A percentile compares a stretch with the other conserved stretches of the same genome.
These are phyloP conservation scores for Neurospora intermedia DNA, from an alignment of 495 filamentous ascomycete species.

Conservation along the genomic window DNA sequence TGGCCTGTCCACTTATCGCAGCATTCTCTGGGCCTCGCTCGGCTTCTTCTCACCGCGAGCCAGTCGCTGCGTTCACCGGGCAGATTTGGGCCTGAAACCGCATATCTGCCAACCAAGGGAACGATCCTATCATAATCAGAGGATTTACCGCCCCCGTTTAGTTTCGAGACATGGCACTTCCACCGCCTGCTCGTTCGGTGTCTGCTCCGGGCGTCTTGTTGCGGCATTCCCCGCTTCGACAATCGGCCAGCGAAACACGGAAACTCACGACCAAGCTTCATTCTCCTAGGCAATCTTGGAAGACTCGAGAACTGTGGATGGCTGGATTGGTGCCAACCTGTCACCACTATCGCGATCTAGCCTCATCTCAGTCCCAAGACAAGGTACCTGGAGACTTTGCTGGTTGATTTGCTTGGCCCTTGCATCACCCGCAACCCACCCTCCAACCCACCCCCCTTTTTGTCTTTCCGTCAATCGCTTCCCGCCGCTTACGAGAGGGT, in stretches of 20 bases:
- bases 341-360: not conserved
- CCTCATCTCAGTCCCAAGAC: not conserved
- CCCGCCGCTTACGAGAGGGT: not conserved
- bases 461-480: not conserved
- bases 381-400: not conserved
- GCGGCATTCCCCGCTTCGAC: not conserved
- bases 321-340: not conserved
- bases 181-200: not conserved
- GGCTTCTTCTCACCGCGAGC: not conserved
- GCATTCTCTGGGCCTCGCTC: not conserved
- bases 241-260: not conserved
- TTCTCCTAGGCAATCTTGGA: not conserved
- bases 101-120: not conserved
- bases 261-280: not conserved
- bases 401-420: not conserved
- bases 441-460: not conserved
- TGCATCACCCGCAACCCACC: not conserved
- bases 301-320: not conserved
- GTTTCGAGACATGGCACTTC: not conserved
- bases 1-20: not conserved
- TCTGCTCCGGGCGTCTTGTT: not conserved
- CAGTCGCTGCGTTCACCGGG: not conserved
- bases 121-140: not conserved
- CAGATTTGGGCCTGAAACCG: not conserved
- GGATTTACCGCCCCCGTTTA: not conserved